Evolutionary conservation across 1,284 basidiomycete species (phyloP), one percentile per base, ranked within the genome.

Genomic region (Trametes sp.): DNA sequence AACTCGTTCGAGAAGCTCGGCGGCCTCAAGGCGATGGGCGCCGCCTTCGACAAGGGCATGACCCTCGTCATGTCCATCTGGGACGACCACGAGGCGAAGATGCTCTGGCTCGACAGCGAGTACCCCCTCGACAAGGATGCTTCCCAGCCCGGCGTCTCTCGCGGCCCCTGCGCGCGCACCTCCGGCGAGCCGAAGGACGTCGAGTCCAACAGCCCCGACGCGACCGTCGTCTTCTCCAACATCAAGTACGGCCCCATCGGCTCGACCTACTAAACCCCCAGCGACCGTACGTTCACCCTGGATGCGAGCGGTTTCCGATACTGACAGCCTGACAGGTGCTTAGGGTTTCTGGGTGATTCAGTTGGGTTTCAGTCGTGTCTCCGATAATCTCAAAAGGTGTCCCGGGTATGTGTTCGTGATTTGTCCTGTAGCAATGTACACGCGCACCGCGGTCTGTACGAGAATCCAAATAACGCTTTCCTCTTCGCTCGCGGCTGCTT

Each of bases 101-200:
- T 87, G 85, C 80, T 85, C 70, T 87, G 86, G 85, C 82, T 87
- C 73, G 85, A 87, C 76, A 78, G 75, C 68, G 76, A 76, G 77
- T 86, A 86, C 77, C 85, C 85, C 44, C 75, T 77, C 63, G 70
- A 71, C 69, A 74, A 71, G 42, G 70, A 76, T 69, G 69, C 82
- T 16, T 75, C 75, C 60, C 59, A 64, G 54, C 82, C 84, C 56
- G 85, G 85, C 72, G 77, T 84, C 60, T 75, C 79, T 58, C 83
- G 85, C 71, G 86, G 85, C 58, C 77, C 80, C 19, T 87, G 86
- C 73, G 61, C 82, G 4, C 80, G 81, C 33, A 74, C 74, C 31
- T 82, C 81, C 45, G 86, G 85, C 61, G 71, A 72, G 8, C 85
- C 85, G 50, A 57, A 74, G 16, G 76, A 78, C 45, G 79, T 86